Conservation (phyloP, 139 green algal genomes). For the Chlorokybus atmophyticus region DNA sequence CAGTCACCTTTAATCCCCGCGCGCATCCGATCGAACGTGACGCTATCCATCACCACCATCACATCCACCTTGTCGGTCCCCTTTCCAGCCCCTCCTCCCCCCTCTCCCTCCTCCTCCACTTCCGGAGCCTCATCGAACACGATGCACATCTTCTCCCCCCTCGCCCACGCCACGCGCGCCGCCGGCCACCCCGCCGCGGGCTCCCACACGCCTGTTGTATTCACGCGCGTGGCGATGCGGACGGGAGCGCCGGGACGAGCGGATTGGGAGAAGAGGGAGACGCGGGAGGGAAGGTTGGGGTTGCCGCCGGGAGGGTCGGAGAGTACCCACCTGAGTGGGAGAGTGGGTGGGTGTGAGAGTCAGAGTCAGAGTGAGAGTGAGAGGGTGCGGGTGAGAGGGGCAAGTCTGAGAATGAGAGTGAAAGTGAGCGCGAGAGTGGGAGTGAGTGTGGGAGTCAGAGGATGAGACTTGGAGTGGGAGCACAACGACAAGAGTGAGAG, state of each 20-base stretch:
- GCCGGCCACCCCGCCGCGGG: not conserved
- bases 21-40: conserved; percentile 25
- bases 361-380: too few relatives aligned
- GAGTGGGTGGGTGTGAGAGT: too few relatives aligned
- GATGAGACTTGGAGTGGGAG: too few relatives aligned
- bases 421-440: too few relatives aligned
- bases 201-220: too few relatives aligned
- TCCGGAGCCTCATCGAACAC: conserved; percentile 19
- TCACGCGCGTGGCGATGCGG: too few relatives aligned
- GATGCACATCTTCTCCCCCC: conserved; percentile 5
- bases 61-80: conserved; percentile 2
- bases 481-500: too few relatives aligned
- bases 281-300: not conserved
- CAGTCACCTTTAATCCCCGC: conserved; percentile 11
- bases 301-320: conserved; percentile 1
- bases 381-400: too few relatives aligned
- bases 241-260: conserved; percentile 11
- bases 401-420: too few relatives aligned
- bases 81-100: not conserved
- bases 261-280: conserved; percentile 10
- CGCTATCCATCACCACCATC: conserved; percentile 14
- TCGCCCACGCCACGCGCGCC: conserved; percentile 14
- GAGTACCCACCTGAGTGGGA: conserved; percentile 13
- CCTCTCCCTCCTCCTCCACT: conserved; percentile 4
- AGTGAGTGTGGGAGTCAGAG: too few relatives aligned